Conservation (phyloP, 2,329 filamentous ascomycete species). For the Xylaria arbuscula region DNA sequence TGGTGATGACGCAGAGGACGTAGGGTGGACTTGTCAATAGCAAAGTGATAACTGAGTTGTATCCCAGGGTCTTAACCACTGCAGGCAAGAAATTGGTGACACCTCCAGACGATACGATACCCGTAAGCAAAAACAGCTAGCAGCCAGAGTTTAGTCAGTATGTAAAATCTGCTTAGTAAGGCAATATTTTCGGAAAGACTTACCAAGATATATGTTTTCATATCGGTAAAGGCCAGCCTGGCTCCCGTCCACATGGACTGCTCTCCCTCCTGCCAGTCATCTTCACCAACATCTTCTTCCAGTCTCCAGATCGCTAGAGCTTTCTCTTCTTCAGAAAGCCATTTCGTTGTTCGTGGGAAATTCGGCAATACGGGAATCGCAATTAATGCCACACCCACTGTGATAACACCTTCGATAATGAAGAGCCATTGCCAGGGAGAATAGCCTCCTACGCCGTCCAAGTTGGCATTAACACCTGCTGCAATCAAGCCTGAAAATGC, state of each 20-base stretch:
- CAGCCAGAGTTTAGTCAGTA: slow-evolving; percentile 21
- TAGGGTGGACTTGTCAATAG: slow-evolving; percentile 75
- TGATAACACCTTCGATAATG: slow-evolving; percentile 76
- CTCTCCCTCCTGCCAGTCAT: slow-evolving; percentile 69
- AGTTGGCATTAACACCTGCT: slow-evolving; percentile 72
- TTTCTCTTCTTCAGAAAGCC: slow-evolving; percentile 68
- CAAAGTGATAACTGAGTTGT: slow-evolving; percentile 67
- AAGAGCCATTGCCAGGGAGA: slow-evolving; percentile 74
- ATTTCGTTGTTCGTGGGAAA: slow-evolving; percentile 70
- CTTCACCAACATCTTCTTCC: slow-evolving; percentile 72
- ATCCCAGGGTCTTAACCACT: slow-evolving; percentile 75
- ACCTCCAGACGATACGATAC: slow-evolving; percentile 66
- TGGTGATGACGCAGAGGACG: slow-evolving; percentile 69
- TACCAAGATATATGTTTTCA: slow-evolving; percentile 70
- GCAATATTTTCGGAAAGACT: slow-evolving; percentile 33
- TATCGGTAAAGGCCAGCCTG: slow-evolving; percentile 65
- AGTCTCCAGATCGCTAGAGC: slow-evolving; percentile 69
- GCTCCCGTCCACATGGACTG: slow-evolving; percentile 67
- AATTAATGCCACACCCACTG: slow-evolving; percentile 67
- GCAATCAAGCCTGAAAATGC: slow-evolving; percentile 76
- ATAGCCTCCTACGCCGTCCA: slow-evolving; percentile 68
- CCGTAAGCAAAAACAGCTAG: slow-evolving; percentile 66
- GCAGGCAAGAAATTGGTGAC: slow-evolving; percentile 78
- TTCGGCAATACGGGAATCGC: slow-evolving; percentile 73
- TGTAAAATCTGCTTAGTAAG: neutral